Evolutionary conservation across 805 yeast genomes (phyloP).

Genomic region (Vanderwaltozyma tropicalis): DNA sequence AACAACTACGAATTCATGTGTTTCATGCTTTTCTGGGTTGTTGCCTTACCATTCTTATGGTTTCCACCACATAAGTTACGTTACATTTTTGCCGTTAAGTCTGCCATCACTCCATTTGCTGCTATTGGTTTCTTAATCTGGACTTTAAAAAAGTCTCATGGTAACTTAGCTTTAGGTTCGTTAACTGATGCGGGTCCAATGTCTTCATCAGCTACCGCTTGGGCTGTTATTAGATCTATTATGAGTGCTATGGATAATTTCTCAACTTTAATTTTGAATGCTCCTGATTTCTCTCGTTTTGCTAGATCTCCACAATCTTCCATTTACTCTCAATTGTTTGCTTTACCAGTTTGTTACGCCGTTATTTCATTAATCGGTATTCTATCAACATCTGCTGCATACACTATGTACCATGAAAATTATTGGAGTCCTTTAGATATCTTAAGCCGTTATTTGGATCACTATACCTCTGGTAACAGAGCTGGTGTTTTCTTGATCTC

Average conservation of each 20-base stretch:
- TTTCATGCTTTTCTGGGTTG: conserved; percentile 75
- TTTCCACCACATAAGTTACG: conserved; percentile 75
- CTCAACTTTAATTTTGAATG: conserved; percentile 79
- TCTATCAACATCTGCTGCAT: conserved; percentile 70
- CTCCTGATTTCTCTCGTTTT: conserved; percentile 84
- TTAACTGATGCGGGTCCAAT: conserved; percentile 11
- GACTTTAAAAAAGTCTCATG: conserved; percentile 73
- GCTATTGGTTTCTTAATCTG: conserved; percentile 77
- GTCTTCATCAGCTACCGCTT: conserved; percentile 50
- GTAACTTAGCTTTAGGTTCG: conserved; percentile 32
- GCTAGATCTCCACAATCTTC: conserved; percentile 48
- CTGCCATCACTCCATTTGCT: conserved; percentile 70
- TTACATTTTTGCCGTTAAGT: conserved; percentile 75
- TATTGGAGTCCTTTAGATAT: conserved; percentile 83
- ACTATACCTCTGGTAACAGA: conserved; percentile 45
- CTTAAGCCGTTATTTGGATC: conserved; percentile 49
- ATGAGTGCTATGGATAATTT: conserved; percentile 81
- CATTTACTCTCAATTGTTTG: conserved; percentile 45
- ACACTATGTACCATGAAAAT: conserved; percentile 52
- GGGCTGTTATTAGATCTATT: conserved; percentile 72
- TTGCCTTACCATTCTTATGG: conserved; percentile 72
- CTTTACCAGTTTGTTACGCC: conserved; percentile 71
- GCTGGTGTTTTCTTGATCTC: conserved; percentile 75
- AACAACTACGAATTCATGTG: conserved; percentile 63
- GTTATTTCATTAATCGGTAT: conserved; percentile 79